phyloP scores from a whole-genome alignment of 23 red algal genomes.

The Agarophyton chilense region DNA sequence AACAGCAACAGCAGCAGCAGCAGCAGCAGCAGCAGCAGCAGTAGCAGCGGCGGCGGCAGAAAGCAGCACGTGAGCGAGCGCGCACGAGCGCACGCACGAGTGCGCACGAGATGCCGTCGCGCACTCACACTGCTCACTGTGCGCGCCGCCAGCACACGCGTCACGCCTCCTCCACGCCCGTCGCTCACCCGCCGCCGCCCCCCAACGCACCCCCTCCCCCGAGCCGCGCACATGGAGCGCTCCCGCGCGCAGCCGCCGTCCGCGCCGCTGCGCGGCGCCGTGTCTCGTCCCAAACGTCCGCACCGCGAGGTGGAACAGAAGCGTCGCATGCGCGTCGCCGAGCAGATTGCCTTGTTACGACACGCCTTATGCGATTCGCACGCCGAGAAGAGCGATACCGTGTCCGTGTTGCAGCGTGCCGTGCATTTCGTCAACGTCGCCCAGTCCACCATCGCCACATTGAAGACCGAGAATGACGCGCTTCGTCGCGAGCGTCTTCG shows the following conservation, averaged over 20 bases:
- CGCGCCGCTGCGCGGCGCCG: neutral
- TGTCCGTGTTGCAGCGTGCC: conserved; percentile 17
- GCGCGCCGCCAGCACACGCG: too few relatives aligned
- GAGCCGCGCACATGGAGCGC: neutral
- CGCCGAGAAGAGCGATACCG: conserved; percentile 29
- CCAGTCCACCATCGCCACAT: neutral
- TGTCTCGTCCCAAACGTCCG: conserved; percentile 1
- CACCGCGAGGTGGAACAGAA: conserved; percentile 36
- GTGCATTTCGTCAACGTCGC: conserved; percentile 21
- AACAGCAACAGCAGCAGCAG: too few relatives aligned
- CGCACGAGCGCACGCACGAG: too few relatives aligned
- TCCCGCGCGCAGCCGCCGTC: neutral
- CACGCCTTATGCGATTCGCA: neutral
- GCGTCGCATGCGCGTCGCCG: conserved; percentile 27
- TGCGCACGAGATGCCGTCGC: neutral
- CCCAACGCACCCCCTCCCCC: too few relatives aligned
- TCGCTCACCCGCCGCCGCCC: neutral
- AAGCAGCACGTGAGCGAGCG: neutral
- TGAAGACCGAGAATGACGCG: neutral
- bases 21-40: neutral
- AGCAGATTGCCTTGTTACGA: neutral
- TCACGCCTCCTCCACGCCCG: too few relatives aligned
- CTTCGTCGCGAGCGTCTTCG: neutral
- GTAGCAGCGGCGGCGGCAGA: neutral
- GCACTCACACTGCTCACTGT: too few relatives aligned